phyloP scores from a whole-genome alignment of 345 rosid species.

The Eucalyptus curtisii region DNA sequence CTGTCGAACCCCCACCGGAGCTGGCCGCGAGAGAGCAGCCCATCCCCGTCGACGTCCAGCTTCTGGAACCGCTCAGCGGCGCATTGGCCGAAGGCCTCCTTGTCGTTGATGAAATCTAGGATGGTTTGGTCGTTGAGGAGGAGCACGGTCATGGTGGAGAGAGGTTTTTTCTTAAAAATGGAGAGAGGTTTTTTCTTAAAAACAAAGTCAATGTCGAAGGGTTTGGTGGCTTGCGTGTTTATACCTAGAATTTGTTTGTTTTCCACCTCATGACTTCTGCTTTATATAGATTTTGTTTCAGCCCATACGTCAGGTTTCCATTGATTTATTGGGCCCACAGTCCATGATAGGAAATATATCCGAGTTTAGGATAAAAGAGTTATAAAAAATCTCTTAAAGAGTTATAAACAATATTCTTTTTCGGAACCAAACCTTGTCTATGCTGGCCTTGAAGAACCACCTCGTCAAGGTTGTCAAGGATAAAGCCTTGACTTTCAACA shows the following conservation, averaged over 20 bases:
- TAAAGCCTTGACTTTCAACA: too few relatives aligned
- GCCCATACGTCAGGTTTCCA: neutral
- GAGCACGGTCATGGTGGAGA: conserved; percentile 13
- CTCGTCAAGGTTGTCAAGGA: too few relatives aligned
- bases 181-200: neutral
- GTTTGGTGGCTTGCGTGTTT: neutral
- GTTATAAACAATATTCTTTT: too few relatives aligned
- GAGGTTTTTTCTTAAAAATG: neutral
- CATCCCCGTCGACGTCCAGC: conserved; percentile 26
- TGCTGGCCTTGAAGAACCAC: too few relatives aligned
- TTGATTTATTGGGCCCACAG: neutral
- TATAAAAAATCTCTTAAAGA: too few relatives aligned
- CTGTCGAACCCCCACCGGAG: conserved; percentile 13
- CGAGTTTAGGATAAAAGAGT: neutral
- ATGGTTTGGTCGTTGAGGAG: conserved; percentile 27
- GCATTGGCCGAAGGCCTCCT: conserved; percentile 7
- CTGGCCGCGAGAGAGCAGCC: conserved; percentile 13
- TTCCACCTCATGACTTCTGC: neutral
- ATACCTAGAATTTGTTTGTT: neutral
- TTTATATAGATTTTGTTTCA: neutral
- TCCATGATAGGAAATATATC: neutral
- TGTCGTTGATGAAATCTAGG: conserved; percentile 15
- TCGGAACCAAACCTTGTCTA: too few relatives aligned
- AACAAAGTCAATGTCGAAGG: neutral
- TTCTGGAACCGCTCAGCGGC: conserved; percentile 15